Evolutionary conservation across 2,329 filamentous ascomycete genomes (phyloP).

Genomic region (Fusarium albidum): DNA sequence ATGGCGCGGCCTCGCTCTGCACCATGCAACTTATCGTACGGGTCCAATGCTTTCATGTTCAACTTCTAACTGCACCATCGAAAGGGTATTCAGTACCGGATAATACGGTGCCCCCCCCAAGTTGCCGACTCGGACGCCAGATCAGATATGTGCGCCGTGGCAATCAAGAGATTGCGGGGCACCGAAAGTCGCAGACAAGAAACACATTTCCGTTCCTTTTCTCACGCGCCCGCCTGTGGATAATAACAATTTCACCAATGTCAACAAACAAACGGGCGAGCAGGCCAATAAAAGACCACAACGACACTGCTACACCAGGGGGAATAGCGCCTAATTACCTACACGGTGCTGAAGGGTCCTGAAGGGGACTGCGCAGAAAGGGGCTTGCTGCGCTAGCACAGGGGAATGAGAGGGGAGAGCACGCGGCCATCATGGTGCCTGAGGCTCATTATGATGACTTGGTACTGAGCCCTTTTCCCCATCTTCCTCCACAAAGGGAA

Average conservation of each 20-base stretch:
- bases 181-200: constrained; percentile 31
- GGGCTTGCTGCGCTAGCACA: constrained; percentile 37
- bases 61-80: neutral
- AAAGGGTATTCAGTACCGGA: constrained; percentile 16
- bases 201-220: constrained; percentile 31
- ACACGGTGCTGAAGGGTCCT: constrained; percentile 25
- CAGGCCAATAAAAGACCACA: constrained; percentile 34
- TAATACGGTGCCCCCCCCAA: constrained; percentile 22
- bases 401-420: constrained; percentile 31
- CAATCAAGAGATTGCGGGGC: constrained; percentile 33
- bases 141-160: constrained; percentile 28
- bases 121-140: neutral
- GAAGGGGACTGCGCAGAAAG: constrained; percentile 30
- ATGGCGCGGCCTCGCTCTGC: constrained; percentile 1
- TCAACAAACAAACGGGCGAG: constrained; percentile 37
- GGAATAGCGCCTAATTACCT: constrained; percentile 35
- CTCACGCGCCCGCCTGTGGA: constrained; percentile 31
- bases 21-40: neutral
- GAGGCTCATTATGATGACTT: constrained; percentile 13
- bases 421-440: constrained; percentile 34
- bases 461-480: neutral
- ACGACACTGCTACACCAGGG: constrained; percentile 22
- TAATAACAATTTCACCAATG: constrained; percentile 41
- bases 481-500: neutral
- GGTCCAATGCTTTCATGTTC: neutral